phyloP scores from a whole-genome alignment of 2,329 filamentous ascomycete species.

The Bipolaris zeicola region DNA sequence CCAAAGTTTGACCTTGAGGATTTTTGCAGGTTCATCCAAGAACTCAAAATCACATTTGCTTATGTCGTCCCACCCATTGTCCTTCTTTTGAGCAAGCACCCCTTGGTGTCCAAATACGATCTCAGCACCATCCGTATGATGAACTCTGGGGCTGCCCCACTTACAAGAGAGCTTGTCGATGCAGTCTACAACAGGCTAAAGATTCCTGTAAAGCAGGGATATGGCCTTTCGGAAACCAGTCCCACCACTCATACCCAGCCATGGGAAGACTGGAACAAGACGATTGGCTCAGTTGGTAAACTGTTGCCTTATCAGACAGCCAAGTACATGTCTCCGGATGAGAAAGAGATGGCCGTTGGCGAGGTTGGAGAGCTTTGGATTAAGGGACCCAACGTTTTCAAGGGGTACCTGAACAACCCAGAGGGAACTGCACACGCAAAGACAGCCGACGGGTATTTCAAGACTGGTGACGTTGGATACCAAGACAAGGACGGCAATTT shows the following conservation, averaged over 20 bases:
- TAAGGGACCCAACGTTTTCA: conserved; percentile 79
- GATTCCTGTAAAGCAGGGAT: conserved; percentile 87
- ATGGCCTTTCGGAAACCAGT: conserved; percentile 85
- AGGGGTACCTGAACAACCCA: conserved; percentile 76
- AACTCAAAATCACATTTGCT: conserved; percentile 73
- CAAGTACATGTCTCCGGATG: conserved; percentile 72
- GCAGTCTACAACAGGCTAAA: conserved; percentile 74
- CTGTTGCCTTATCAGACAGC: conserved; percentile 80
- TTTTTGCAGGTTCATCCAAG: conserved; percentile 78
- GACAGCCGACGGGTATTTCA: conserved; percentile 82
- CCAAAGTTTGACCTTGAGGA: conserved; percentile 80
- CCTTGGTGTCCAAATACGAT: conserved; percentile 78
- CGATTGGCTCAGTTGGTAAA: conserved; percentile 77
- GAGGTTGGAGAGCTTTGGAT: conserved; percentile 68
- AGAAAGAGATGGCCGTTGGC: conserved; percentile 65
- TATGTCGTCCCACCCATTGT: conserved; percentile 88
- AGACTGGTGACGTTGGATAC: conserved; percentile 84
- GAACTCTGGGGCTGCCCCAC: conserved; percentile 84
- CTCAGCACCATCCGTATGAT: conserved; percentile 79
- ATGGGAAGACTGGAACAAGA: conserved; percentile 76
- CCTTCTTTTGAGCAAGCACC: conserved; percentile 78
- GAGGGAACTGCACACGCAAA: conserved; percentile 73
- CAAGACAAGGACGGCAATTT: conserved; percentile 79
- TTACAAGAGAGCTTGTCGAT: conserved; percentile 80
- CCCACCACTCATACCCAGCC: conserved; percentile 77